Evolutionary conservation across 164 flowering plant genomes (phyloP), one percentile per base, ranked within the genome.

Genomic region (Sextonia rubra): DNA sequence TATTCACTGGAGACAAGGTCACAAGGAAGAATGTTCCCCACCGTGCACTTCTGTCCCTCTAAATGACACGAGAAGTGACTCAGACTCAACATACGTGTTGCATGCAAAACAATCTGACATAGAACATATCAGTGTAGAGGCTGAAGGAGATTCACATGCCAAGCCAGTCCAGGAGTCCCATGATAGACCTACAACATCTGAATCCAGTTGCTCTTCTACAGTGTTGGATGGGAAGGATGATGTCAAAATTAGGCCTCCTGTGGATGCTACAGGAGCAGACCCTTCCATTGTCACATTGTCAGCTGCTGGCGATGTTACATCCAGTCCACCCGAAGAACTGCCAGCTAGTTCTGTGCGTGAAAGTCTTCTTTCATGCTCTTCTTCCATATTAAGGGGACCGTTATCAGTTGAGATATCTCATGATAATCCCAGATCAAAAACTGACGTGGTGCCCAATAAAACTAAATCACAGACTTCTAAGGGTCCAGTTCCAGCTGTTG

Each of bases 1-100:
- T 69, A 73, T 87, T 75, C 97, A 92, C 69, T 92, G 97, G 97
- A 83, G 97, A 72, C 85, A 84, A 86, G 95, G 95, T 44, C 97
- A 92, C 85, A 90, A 85, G 76, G 86, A 89, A 4, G 88, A 89
- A 69, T 92, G 97, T 71, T 85, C 47, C 56, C 94, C 89, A 71
- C 80, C 83, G 20, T 22, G 27, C 26, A 30, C 25, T 14, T n/a
- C 63, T 66, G 25, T 25, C 14, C 73, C 69, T 30, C 67, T 14
- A 66, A 73, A 55, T 73, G 83, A 77, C 71, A 71, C 47, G 14
- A 77, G 29, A 76, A 68, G 63, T n/a, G 73, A 78, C 55, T 69
- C 70, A 66, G 74, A 29, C 72, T 49, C 23, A 20, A 73, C 76
- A 27, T 68, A 32, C 18, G 70, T 60, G 49, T 62, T 58, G 55